Conservation (phyloP, 352 stramenopile genomes). For the Phytopythium ostracodes region DNA sequence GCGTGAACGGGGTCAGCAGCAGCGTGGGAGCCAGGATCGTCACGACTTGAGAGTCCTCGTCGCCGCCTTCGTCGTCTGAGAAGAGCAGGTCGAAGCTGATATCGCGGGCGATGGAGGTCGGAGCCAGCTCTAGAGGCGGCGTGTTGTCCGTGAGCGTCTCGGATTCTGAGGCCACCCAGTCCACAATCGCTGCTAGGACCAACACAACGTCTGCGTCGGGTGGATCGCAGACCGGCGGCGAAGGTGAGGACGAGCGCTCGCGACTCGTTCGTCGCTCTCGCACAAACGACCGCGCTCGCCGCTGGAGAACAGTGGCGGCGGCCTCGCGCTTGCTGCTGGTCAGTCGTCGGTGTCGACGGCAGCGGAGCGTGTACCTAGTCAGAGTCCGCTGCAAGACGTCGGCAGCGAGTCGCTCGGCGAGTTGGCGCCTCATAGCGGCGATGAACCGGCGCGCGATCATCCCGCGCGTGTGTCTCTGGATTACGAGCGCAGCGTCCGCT, state of each 20-base stretch:
- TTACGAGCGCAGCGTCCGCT: conserved; percentile 23
- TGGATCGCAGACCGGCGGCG: conserved; percentile 6
- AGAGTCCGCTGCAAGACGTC: conserved; percentile 30
- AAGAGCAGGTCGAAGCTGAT: conserved; percentile 62
- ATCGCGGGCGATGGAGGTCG: conserved; percentile 16
- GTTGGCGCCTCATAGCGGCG: conserved; percentile 10
- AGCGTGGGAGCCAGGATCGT: background rate
- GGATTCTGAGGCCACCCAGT: conserved; percentile 3
- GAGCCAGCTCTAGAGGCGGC: background rate
- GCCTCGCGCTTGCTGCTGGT: conserved; percentile 22
- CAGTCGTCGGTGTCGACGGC: conserved; percentile 18
- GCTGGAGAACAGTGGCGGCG: conserved; percentile 44
- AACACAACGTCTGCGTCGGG: conserved; percentile 5
- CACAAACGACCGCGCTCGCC: conserved; percentile 26
- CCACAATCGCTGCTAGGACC: background rate
- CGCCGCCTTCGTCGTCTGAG: conserved; percentile 33
- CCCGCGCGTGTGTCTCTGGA: conserved; percentile 43
- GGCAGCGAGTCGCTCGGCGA: conserved; percentile 22
- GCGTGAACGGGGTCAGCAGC: background rate
- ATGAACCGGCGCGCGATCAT: conserved; percentile 20
- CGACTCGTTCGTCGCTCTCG: conserved; percentile 7
- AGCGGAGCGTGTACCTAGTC: conserved; percentile 21
- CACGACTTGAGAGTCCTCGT: conserved; percentile 2
- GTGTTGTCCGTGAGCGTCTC: conserved; percentile 15
- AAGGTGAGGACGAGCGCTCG: background rate